Base-by-base conservation (phyloP, 768 basidiomycete genomes). In the Coprinopsis sp. region DNA sequence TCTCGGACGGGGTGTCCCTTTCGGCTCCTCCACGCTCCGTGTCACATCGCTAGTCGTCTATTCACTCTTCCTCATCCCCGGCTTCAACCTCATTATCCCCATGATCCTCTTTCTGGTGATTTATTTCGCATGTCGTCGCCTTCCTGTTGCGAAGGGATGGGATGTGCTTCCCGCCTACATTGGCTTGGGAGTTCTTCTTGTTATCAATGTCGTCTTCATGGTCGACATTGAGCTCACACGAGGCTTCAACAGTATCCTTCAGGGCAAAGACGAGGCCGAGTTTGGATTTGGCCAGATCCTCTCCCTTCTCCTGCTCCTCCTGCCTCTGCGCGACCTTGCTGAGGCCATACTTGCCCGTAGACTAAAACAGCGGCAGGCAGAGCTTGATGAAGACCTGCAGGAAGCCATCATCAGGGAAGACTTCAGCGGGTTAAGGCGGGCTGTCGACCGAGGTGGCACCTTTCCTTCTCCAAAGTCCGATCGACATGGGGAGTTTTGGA, bases 231-330 rank as follows among this genome's bases (percentile, higher is more conserved):
- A 51, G 25, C 22, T 39, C 3, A 51, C 45, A 29, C n/a, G 45
- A 2, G 29, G 13, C 25, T 13, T 37, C 21, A 51, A 38, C 16
- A 41, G 8, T 10, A 18, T 13, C 3, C 39, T 41, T 4, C 43
- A 44, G 21, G 29, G 24, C 7, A n/a, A 31, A 31, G 47, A 33
- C 5, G 47, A 49, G 33, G 24, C 33, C 11, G 21, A 49, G 28
- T 49, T 37, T 39, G 42, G 40, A 2, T 49, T 49, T 33, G 47
- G 47, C 12, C 47, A 49, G 27, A 49, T 43, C n/a, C 41, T 49
- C 1, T 39, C 47, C 6, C 2, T 44, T 12, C 30, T 44, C 16
- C 33, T 45, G 27, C n/a, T 37, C 23, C 18, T 39, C 16, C 1
- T 44, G 46, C 40, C 37, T 42, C 49, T 50, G 51, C 54, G 39